A percentile compares a stretch with the other conserved stretches of the same genome.
phyloP scores from a whole-genome alignment of 139 green algal genomes.

The Auxenochlorella pyrenoidosa region DNA sequence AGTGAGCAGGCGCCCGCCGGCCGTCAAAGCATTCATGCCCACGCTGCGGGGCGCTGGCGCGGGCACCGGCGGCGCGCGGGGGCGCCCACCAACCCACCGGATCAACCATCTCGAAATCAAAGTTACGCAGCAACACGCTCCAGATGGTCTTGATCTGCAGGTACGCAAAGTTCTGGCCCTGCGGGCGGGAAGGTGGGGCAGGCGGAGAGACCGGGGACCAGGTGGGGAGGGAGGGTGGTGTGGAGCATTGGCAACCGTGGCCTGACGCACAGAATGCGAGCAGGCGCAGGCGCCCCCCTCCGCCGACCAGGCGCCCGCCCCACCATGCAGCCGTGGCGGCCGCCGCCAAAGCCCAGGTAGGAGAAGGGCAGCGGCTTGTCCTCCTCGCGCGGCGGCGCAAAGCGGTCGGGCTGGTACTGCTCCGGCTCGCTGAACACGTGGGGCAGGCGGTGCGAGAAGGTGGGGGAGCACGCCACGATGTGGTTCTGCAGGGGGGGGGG shows the following conservation, averaged over 20 bases:
- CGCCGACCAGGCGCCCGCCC: background rate
- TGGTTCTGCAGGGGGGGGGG: constrained; percentile 73
- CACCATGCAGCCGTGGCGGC: constrained; percentile 95
- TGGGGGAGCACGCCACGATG: constrained; percentile 88
- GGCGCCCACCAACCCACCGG: constrained; percentile 34
- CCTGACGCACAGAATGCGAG: background rate
- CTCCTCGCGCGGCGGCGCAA: constrained; percentile 79
- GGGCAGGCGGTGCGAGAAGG: constrained; percentile 87
- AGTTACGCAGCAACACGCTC: constrained; percentile 94
- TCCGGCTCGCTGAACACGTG: constrained; percentile 81
- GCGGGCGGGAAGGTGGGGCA: background rate
- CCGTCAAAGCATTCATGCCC: no score
- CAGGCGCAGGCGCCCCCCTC: background rate
- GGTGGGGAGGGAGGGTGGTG: background rate
- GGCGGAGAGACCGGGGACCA: background rate
- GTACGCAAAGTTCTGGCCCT: constrained; percentile 96
- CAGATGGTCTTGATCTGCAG: constrained; percentile 98
- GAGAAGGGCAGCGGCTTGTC: constrained; percentile 84
- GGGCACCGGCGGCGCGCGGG: no score
- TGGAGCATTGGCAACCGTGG: background rate
- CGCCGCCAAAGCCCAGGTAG: constrained; percentile 97
- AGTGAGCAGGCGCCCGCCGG: no score
- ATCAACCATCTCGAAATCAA: constrained; percentile 97
- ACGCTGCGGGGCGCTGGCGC: no score
- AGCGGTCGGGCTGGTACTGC: constrained; percentile 90